Percentiles rank a stretch among this genome's conserved stretches.
These are phyloP conservation scores for Candida coleopterorum DNA, from an alignment of 805 yeast genomes.

Conservation along the genomic window DNA sequence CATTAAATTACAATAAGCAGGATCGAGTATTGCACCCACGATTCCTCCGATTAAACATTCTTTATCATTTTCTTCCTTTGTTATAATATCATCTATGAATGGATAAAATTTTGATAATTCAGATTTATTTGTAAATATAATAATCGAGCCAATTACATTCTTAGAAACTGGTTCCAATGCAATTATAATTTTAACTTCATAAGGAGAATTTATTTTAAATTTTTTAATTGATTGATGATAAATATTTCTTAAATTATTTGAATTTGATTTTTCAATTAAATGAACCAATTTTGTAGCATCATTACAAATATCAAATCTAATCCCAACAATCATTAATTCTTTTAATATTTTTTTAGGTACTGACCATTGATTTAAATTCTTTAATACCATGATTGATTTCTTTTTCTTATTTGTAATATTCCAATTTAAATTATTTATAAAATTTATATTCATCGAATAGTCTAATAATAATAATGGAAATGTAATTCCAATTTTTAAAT, in stretches of 20 bases:
- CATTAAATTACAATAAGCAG: slow-evolving; percentile 46
- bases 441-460: slow-evolving; percentile 23
- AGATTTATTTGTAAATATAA: slow-evolving; percentile 44
- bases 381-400: slow-evolving; percentile 37
- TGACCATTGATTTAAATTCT: slow-evolving; percentile 42
- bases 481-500: slow-evolving; percentile 38
- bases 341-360: slow-evolving; percentile 51
- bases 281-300: slow-evolving; percentile 37
- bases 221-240: slow-evolving; percentile 35
- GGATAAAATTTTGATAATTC: slow-evolving; percentile 46
- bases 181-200: slow-evolving; percentile 43
- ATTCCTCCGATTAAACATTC: slow-evolving; percentile 43
- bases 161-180: slow-evolving; percentile 52
- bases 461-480: slow-evolving; percentile 44
- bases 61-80: neutral
- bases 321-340: slow-evolving; percentile 53
- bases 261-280: slow-evolving; percentile 28
- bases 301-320: slow-evolving; percentile 51
- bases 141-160: slow-evolving; percentile 48
- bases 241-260: slow-evolving; percentile 14
- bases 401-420: slow-evolving; percentile 14
- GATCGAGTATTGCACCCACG: slow-evolving; percentile 50
- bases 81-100: slow-evolving; percentile 40
- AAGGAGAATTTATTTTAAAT: slow-evolving; percentile 21
- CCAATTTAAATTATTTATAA: slow-evolving; percentile 42